Percentiles rank a stretch among this genome's conserved stretches.
Conservation (phyloP, 768 basidiomycete species). For the Mycena maculata region DNA sequence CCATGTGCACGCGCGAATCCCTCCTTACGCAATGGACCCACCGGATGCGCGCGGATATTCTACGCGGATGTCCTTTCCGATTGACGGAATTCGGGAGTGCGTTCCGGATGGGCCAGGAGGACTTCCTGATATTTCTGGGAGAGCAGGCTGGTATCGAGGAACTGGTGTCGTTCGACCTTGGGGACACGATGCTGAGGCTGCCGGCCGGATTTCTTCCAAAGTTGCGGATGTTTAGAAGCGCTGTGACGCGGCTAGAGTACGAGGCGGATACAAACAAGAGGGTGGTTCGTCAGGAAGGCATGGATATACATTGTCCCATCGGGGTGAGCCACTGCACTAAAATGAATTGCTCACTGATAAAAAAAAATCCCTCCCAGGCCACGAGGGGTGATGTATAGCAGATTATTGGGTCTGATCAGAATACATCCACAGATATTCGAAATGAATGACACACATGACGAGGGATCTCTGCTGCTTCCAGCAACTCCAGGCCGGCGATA, state of each 20-base stretch:
- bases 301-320: constrained; percentile 1
- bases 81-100: not conserved
- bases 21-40: not conserved
- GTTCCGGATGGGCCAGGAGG: not conserved
- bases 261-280: not conserved
- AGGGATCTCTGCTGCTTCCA: too few species aligned
- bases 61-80: constrained; percentile 1
- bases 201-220: not conserved
- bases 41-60: not conserved
- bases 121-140: not conserved
- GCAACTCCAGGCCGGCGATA: too few species aligned
- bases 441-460: too few species aligned
- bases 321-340: too few species aligned
- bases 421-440: too few species aligned
- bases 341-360: too few species aligned
- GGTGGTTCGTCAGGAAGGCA: not conserved
- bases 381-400: too few species aligned
- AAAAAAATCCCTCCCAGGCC: too few species aligned
- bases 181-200: not conserved
- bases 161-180: not conserved
- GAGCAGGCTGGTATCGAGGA: constrained; percentile 16
- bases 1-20: not conserved
- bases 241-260: not conserved
- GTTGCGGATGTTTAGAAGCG: not conserved
- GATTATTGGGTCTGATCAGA: too few species aligned